phyloP scores from a whole-genome alignment of 352 stramenopile genomes.

The Globisporangium paroecandrum region DNA sequence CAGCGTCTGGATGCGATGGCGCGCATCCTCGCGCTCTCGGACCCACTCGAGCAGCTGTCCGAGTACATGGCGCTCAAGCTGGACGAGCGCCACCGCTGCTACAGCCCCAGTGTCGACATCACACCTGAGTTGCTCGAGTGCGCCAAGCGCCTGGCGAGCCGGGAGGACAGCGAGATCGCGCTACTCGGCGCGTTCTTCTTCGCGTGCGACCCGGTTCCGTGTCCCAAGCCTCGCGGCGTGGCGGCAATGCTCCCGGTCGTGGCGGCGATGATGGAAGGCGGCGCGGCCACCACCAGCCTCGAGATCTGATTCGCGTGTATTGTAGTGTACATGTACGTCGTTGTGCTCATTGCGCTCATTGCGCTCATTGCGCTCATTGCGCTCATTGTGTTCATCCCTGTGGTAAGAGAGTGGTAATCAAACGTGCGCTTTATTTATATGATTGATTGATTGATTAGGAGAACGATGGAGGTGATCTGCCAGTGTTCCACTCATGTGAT shows the following conservation, averaged over 20 bases:
- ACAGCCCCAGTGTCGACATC: conserved; percentile 28
- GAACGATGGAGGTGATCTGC: neutral
- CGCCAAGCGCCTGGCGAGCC: conserved; percentile 34
- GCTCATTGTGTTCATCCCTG: conserved; percentile 12
- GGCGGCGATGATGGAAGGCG: conserved; percentile 52
- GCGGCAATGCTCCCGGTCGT: conserved; percentile 51
- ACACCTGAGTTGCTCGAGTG: conserved; percentile 53
- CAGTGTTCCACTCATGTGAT: conserved; percentile 25
- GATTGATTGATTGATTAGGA: neutral
- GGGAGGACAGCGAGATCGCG: conserved; percentile 52
- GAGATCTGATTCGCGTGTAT: conserved; percentile 7
- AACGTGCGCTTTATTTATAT: neutral
- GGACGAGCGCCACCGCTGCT: conserved; percentile 22
- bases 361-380: neutral
- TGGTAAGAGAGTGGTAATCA: neutral
- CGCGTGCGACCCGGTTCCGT: conserved; percentile 28
- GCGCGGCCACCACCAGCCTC: conserved; percentile 9
- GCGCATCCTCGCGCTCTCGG: conserved; percentile 47
- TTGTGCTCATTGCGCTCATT: neutral
- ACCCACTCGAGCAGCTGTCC: conserved; percentile 56
- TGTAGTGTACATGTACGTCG: neutral
- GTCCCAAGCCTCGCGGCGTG: conserved; percentile 21
- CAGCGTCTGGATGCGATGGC: conserved; percentile 49
- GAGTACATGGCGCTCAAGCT: conserved; percentile 59
- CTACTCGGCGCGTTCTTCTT: conserved; percentile 68